Conservation (phyloP, 768 basidiomycete genomes). For the Kwoniella europaea region DNA sequence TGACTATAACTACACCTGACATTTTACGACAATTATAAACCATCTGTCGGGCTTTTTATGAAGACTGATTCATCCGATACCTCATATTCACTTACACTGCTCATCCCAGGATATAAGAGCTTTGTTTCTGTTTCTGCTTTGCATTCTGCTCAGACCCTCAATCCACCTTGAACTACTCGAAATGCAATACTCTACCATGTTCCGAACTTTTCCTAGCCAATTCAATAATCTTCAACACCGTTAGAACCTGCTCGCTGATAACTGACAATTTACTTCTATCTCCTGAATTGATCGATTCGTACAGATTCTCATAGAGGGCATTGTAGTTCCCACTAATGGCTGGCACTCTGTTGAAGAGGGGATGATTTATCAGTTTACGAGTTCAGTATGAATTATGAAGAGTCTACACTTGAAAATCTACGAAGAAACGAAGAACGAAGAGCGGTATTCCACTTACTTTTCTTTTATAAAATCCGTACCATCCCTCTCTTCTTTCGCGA, state of each 20-base stretch:
- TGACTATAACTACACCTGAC: too few relatives aligned
- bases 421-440: neutral
- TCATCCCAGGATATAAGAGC: too few relatives aligned
- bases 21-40: too few relatives aligned
- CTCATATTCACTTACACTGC: too few relatives aligned
- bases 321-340: constrained; percentile 44
- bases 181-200: constrained; percentile 61
- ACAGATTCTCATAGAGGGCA: constrained; percentile 46
- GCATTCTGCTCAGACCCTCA: neutral
- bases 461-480: constrained; percentile 17
- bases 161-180: neutral
- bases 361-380: neutral
- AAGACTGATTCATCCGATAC: too few relatives aligned
- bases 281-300: constrained; percentile 39
- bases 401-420: neutral
- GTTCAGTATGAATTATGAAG: neutral
- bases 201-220: constrained; percentile 70
- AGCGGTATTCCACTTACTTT: neutral
- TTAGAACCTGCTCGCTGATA: constrained; percentile 74
- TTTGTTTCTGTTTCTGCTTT: too few relatives aligned
- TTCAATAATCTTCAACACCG: constrained; percentile 78
- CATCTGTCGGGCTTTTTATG: too few relatives aligned
- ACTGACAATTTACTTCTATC: constrained; percentile 61
- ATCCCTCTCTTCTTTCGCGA: constrained; percentile 78
- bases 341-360: constrained; percentile 1